phyloP scores from a whole-genome alignment of 179 eudicot species.

The Beta corolliflora region DNA sequence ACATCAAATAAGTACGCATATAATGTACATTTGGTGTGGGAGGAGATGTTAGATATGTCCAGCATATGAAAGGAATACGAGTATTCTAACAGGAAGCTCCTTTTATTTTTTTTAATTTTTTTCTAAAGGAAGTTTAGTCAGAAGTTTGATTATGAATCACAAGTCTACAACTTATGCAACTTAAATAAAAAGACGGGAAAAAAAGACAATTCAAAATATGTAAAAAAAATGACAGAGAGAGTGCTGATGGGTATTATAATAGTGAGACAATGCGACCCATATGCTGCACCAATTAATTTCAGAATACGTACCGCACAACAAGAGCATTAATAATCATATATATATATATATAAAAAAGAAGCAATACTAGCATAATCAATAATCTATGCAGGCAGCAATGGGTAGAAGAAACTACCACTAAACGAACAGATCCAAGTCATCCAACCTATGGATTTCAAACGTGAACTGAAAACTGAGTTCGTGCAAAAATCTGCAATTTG shows the following conservation, averaged over 20 bases:
- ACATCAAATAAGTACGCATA: not conserved
- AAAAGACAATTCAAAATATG: not conserved
- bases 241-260: not conserved
- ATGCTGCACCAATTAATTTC: not conserved
- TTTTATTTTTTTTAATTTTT: no score
- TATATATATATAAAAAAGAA: not conserved
- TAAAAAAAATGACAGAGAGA: not conserved
- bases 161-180: not conserved
- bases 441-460: not conserved
- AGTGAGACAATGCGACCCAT: not conserved
- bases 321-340: not conserved
- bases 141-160: not conserved
- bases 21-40: not conserved
- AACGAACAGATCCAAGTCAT: not conserved
- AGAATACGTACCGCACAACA: not conserved
- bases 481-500: not conserved
- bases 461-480: not conserved
- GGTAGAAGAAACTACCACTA: not conserved
- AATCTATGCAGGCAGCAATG: conserved; percentile 3
- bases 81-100: not conserved
- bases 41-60: not conserved
- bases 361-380: not conserved
- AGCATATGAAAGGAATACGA: not conserved
- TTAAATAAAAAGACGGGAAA: not conserved
- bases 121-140: not conserved